Percentiles rank a stretch among this genome's conserved stretches.
Evolutionary conservation across 768 basidiomycete species (phyloP).

Genomic region (Pluteus cervinus): DNA sequence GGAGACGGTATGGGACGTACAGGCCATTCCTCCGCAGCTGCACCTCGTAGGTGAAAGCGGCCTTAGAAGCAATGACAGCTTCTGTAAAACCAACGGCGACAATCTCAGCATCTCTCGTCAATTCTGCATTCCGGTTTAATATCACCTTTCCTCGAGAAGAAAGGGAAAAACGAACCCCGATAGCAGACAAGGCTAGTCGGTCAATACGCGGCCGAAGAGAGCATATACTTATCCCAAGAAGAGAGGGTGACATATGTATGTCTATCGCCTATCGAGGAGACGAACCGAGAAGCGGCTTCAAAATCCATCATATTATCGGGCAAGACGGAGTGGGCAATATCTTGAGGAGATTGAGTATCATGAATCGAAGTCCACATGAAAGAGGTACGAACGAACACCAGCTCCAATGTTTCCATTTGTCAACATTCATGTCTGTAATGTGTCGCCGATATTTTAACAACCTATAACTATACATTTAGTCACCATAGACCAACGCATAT

Average conservation of each 20-base stretch:
- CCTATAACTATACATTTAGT: too few relatives aligned
- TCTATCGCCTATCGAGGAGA: conserved; percentile 96
- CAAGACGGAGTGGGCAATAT: conserved; percentile 94
- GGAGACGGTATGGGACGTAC: conserved; percentile 36
- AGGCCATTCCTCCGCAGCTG: conserved; percentile 90
- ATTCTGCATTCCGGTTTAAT: conserved; percentile 49
- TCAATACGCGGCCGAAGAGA: conserved; percentile 91
- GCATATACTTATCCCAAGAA: conserved; percentile 94
- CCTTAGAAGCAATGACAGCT: conserved; percentile 94
- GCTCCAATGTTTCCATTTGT: conserved; percentile 95
- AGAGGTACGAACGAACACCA: conserved; percentile 81
- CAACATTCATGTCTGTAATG: conserved; percentile 80
- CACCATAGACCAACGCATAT: too few relatives aligned
- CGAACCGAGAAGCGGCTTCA: conserved; percentile 97
- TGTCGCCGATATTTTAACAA: conserved; percentile 98
- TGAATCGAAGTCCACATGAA: not conserved
- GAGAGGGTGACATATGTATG: conserved; percentile 93
- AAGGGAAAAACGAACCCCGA: conserved; percentile 69
- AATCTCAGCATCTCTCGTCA: conserved; percentile 84
- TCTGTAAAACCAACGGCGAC: conserved; percentile 89
- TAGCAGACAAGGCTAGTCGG: conserved; percentile 88
- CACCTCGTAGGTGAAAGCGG: conserved; percentile 95
- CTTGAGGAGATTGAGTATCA: conserved; percentile 44
- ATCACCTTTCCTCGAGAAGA: not conserved
- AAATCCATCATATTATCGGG: conserved; percentile 94